Base-by-base conservation (phyloP, 1,284 basidiomycete species). In the Vanrija humicola region DNA sequence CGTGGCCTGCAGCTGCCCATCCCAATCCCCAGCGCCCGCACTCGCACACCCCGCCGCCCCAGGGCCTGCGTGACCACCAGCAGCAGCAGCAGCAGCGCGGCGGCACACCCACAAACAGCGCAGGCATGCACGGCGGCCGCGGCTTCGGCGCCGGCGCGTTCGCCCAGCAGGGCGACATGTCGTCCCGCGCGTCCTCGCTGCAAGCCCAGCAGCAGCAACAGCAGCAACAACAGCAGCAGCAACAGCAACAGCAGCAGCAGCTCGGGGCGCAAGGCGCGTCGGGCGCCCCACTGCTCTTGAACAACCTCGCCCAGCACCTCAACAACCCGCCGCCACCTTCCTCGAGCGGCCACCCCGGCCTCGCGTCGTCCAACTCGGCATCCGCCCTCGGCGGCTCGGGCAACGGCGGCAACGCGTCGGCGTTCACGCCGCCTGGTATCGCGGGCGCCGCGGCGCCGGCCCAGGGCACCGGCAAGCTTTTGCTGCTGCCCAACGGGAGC, bases 261-360 rank as follows among this genome's bases (percentile, higher is more conserved):
- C 54, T 52, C 15, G 55, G 50, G 53, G 56, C 55, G 18, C 38
- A 28, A 14, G 56, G 49, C 6, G 54, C 53, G 34, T 34, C 34
- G 10, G 59, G 62, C 16, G 60, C 67, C 38, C 68, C 70, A 15
- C 62, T 75, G 7, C 61, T 78, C 16, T 69, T 73, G n/a, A 67
- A 76, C 48, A 73, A 74, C 48, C 68, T 75, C 29, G 67, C 74
- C 16, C 64, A 74, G 61, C 69, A 77, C 62, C 62, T 76, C 43
- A 78, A 78, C 66, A 78, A 78, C 65, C 77, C 77, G 0, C 73
- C 75, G 6, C 60, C 73, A 12, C 75, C 76, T 16, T 52, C 18
- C 43, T 34, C 19, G 39, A 18, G 44, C 25, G 38, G 43, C 44
- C 34, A 44, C 25, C 43, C 25, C n/a, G 29, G 45, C 48, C 43